Evolutionary conservation across 768 basidiomycete species (phyloP), one percentile per base, ranked within the genome.

Genomic region (Suillus fuscotomentosus): DNA sequence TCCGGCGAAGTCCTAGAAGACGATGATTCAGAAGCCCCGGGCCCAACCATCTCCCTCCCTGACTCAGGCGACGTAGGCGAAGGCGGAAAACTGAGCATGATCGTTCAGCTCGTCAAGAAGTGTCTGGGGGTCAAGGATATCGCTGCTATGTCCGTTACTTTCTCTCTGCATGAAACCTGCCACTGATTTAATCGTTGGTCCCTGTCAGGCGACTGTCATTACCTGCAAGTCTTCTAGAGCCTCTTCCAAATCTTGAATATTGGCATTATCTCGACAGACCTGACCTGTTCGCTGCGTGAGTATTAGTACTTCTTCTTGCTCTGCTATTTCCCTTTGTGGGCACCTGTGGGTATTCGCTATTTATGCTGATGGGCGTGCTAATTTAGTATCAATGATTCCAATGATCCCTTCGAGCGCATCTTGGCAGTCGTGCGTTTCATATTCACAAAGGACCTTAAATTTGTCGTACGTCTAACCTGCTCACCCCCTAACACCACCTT

Each of bases 161-260:
- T 31, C 55, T 9, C 24, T 22, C 45, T 48, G 2, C 45, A 2
- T 22, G 22, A 48, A 48, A 13, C 43, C 17, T 66, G 64, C 60
- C 62, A n/a, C 65, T 27, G 54, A 50, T 64, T 22, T 10, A 24
- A 62, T 54, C 15, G 63, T 43, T 3, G 8, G 31, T 31, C 31
- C 31, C 31, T 6, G 43, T 43, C 7, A 97, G 95, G 86, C 92
- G 95, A 56, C 80, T 98, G 36, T 97, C 95, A 0, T 80, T 98
- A 47, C 96, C 96, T 3, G 95, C 96, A 15, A 96, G 94, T 53
- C 77, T 98, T 56, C 84, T 98, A 50, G 96, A 97, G 74, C 96
- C 96, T 4, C 84, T 96, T 69, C 96, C 96, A 5, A 98, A 98
- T 78, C 84, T 98, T 60, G 96, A 98, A 78, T 98, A 95, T 79